A percentile compares a stretch with the other conserved stretches of the same genome.
These are phyloP conservation scores for Onygenales sp. DNA, from an alignment of 2,329 filamentous ascomycete species.

Conservation along the genomic window DNA sequence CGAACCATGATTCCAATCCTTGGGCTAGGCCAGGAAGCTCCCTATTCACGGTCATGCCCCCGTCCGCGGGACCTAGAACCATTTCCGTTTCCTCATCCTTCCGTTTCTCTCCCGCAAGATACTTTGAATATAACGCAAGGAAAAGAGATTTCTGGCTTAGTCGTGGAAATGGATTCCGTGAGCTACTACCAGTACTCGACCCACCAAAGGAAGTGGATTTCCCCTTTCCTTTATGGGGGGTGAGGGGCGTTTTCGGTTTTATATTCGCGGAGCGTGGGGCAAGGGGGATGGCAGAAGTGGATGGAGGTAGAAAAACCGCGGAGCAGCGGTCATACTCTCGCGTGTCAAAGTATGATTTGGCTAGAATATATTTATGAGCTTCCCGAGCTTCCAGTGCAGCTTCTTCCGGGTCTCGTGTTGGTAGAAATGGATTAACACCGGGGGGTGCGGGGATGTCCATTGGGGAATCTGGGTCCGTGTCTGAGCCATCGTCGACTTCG, in stretches of 20 bases:
- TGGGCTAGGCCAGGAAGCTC: constrained; percentile 68
- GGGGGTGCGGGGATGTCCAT: constrained; percentile 50
- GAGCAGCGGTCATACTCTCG: constrained; percentile 91
- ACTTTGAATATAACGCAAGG: constrained; percentile 82
- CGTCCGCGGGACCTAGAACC: constrained; percentile 87
- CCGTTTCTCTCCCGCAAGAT: constrained; percentile 86
- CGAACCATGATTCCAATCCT: constrained; percentile 73
- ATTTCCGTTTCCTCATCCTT: constrained; percentile 96
- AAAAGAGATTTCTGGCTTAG: constrained; percentile 90
- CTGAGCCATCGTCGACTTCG: constrained; percentile 44
- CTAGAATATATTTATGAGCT: constrained; percentile 73
- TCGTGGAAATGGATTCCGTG: constrained; percentile 34
- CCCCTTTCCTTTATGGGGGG: constrained; percentile 50
- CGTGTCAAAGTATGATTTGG: constrained; percentile 91
- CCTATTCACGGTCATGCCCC: constrained; percentile 74
- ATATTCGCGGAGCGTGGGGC: constrained; percentile 32
- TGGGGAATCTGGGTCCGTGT: constrained; percentile 50
- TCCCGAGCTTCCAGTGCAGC: constrained; percentile 68
- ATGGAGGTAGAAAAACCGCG: constrained; percentile 74
- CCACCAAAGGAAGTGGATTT: constrained; percentile 39
- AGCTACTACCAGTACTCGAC: constrained; percentile 23
- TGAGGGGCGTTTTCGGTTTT: constrained; percentile 29
- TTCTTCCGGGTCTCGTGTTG: constrained; percentile 61
- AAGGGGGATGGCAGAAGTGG: constrained; percentile 60
- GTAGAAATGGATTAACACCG: constrained; percentile 41